Evolutionary conservation across 148 eudicot species (phyloP).

Genomic region (Rhododendron mucronatum): DNA sequence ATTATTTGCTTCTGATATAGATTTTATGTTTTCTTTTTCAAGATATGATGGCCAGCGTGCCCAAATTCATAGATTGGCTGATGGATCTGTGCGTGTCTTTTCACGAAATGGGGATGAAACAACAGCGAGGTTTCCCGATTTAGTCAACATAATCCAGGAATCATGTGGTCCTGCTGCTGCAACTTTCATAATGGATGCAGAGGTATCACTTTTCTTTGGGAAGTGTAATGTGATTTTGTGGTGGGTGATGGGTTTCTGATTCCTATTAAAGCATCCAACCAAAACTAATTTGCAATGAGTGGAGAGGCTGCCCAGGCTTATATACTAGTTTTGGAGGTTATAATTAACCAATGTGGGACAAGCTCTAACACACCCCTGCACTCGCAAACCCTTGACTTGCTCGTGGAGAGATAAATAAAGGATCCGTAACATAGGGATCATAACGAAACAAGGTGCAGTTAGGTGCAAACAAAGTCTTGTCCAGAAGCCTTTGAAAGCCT

Average conservation of each 20-base stretch:
- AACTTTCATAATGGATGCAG: constrained; percentile 80
- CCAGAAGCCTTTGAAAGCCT: not conserved
- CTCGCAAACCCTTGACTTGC: not conserved
- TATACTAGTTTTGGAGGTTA: not conserved
- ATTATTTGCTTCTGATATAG: not conserved
- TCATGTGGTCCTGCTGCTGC: constrained; percentile 44
- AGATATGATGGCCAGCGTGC: constrained; percentile 99
- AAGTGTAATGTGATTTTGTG: constrained; percentile 8
- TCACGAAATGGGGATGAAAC: constrained; percentile 97
- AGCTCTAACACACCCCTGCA: not conserved
- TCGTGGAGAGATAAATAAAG: not conserved
- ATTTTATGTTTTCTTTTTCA: constrained; percentile 3
- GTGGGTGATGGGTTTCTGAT: constrained; percentile 1
- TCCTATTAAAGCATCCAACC: not conserved
- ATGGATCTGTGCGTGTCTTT: constrained; percentile 83
- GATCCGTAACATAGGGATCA: not conserved
- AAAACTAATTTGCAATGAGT: not conserved
- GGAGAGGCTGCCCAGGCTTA: not conserved
- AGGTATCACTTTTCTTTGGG: constrained; percentile 41
- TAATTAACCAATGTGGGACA: not conserved
- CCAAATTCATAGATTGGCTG: constrained; percentile 78
- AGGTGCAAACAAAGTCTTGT: not conserved
- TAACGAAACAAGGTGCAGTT: not conserved
- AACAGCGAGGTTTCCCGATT: constrained; percentile 79
- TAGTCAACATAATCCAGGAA: constrained; percentile 68